Evolutionary conservation across 2,329 filamentous ascomycete species (phyloP).

Genomic region (Fusarium sp.): DNA sequence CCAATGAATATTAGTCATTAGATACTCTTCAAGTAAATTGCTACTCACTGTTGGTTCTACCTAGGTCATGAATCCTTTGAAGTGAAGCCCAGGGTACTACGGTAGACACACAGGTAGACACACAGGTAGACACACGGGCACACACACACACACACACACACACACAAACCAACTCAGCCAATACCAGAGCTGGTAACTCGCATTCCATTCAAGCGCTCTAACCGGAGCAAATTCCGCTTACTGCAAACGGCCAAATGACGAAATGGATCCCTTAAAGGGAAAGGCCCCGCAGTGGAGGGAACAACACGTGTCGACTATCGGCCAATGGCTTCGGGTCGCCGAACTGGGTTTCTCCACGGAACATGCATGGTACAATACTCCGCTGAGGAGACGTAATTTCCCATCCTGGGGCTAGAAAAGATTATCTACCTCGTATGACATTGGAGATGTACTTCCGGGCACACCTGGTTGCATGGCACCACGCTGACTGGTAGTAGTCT

Average conservation of each 20-base stretch:
- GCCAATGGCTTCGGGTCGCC: background rate
- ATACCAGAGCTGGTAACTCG: background rate
- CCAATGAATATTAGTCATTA: background rate
- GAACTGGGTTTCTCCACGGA: background rate
- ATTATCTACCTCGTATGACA: background rate
- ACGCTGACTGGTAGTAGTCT: conserved; percentile 4
- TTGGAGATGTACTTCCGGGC: background rate
- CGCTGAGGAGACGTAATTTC: background rate
- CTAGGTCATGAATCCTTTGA: background rate
- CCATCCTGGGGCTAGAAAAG: background rate
- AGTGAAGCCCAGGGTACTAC: background rate
- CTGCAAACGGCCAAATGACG: background rate
- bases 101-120: background rate
- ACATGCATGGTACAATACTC: background rate
- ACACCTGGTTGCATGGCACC: background rate
- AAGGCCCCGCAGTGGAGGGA: background rate
- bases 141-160: background rate
- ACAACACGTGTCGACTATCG: background rate
- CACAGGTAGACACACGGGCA: background rate
- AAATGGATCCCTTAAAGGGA: background rate
- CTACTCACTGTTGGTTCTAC: background rate
- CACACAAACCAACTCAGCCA: background rate
- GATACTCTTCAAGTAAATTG: background rate
- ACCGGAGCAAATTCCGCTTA: background rate
- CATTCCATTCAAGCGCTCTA: background rate